These are phyloP conservation scores for Kazachstania psychrophila DNA, from an alignment of 805 yeast genomes.

Conservation along the genomic window DNA sequence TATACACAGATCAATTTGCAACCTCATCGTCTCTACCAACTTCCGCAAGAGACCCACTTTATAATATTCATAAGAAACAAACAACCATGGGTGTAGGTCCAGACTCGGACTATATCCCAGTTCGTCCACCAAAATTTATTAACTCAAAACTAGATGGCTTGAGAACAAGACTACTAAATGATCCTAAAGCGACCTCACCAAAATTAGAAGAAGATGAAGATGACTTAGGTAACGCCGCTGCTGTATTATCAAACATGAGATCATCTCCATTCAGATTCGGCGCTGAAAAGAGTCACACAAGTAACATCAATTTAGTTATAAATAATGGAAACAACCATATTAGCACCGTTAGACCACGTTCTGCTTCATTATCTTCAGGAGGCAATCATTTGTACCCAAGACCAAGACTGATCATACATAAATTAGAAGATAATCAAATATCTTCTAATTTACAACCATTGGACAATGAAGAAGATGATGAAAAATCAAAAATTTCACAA, in stretches of 20 bases:
- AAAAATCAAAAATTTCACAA: neutral
- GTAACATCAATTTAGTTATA: neutral
- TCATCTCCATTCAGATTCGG: conserved; percentile 26
- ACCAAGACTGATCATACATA: conserved; percentile 23
- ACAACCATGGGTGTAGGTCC: too few species aligned
- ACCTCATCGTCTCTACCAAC: neutral
- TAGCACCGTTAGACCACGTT: conserved; percentile 20
- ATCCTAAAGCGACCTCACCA: conserved; percentile 16
- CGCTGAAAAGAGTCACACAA: conserved; percentile 12
- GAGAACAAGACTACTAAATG: conserved; percentile 21
- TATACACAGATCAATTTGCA: neutral
- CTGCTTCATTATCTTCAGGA: conserved; percentile 18
- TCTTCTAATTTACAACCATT: conserved; percentile 1
- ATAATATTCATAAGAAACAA: neutral
- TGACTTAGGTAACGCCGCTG: conserved; percentile 28
- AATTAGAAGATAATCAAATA: conserved; percentile 8
- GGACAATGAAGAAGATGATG: neutral
- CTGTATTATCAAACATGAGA: conserved; percentile 27
- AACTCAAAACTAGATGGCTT: conserved; percentile 28
- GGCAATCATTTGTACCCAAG: conserved; percentile 13
- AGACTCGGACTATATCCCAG: conserved; percentile 9
- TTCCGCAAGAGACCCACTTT: too few species aligned
- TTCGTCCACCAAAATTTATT: conserved; percentile 24
- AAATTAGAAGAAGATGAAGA: conserved; percentile 9
- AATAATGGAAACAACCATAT: too few species aligned